A percentile compares a stretch with the other conserved stretches of the same genome.
phyloP scores from a whole-genome alignment of 192 early-diverging fungal genomes.

The Cetraspora pellucida region DNA sequence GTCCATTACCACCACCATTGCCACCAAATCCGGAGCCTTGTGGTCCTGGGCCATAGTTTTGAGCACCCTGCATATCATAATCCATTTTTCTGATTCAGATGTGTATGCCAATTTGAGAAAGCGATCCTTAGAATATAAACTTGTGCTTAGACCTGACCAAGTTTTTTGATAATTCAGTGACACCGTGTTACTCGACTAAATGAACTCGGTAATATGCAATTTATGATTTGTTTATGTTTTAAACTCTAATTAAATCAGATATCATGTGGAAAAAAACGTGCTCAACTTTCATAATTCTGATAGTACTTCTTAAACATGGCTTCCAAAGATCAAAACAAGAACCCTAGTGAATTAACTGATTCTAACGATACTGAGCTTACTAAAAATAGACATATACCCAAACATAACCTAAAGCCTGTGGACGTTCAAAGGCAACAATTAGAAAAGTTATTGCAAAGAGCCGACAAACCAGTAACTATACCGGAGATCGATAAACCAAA shows the following conservation, averaged over 20 bases:
- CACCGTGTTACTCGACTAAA: constrained; percentile 13
- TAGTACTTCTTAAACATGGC: too few species aligned
- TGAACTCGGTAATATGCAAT: neutral
- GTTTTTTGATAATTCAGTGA: constrained; percentile 9
- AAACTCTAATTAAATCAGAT: too few species aligned
- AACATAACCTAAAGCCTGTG: constrained; percentile 49
- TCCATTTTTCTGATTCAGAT: constrained; percentile 17
- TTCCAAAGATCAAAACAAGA: too few species aligned
- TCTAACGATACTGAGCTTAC: too few species aligned
- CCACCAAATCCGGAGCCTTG: neutral
- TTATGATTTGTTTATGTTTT: too few species aligned
- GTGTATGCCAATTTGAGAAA: neutral
- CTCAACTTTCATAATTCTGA: too few species aligned
- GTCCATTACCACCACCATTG: constrained; percentile 20
- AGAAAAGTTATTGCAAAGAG: constrained; percentile 72
- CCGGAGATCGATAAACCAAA: constrained; percentile 61
- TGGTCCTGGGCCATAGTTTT: neutral
- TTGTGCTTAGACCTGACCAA: neutral
- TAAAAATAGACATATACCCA: neutral
- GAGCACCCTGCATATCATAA: constrained; percentile 7
- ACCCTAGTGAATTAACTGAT: too few species aligned
- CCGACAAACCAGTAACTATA: constrained; percentile 81
- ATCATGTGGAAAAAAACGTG: too few species aligned
- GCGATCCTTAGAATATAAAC: neutral
- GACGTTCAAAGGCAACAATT: constrained; percentile 64